These are phyloP conservation scores for Gloeophyllum trabeum DNA, from an alignment of 768 basidiomycete genomes.

Conservation along the genomic window DNA sequence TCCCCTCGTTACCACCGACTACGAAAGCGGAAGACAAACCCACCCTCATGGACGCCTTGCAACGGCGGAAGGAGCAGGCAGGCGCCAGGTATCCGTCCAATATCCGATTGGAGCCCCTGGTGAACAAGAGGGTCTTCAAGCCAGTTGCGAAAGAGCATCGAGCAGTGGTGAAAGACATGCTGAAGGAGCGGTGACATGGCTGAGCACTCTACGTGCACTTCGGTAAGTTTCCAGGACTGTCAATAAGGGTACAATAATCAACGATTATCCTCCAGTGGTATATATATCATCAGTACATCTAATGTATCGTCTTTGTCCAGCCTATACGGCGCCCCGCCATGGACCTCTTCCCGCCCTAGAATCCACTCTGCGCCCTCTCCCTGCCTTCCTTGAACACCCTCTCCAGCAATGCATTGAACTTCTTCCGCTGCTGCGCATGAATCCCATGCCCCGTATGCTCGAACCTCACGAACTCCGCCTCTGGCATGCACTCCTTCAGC, in stretches of 20 bases:
- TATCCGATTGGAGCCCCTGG: slow-evolving; percentile 35
- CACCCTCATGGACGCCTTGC: slow-evolving; percentile 30
- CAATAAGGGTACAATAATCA: background rate
- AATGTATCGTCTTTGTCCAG: background rate
- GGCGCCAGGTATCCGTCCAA: slow-evolving; percentile 34
- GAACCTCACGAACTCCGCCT: slow-evolving; percentile 46
- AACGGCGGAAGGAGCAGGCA: slow-evolving; percentile 24
- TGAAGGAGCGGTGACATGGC: slow-evolving; percentile 16
- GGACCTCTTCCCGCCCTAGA: background rate
- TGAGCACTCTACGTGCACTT: background rate
- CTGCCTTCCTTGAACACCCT: slow-evolving; percentile 42
- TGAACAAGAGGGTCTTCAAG: slow-evolving; percentile 26
- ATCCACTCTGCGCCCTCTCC: slow-evolving; percentile 5
- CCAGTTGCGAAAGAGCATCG: slow-evolving; percentile 26
- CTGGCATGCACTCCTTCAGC: slow-evolving; percentile 45
- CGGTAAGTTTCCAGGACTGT: background rate
- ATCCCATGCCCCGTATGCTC: slow-evolving; percentile 55
- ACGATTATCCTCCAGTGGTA: background rate
- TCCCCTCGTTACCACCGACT: slow-evolving; percentile 12
- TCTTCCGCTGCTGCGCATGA: slow-evolving; percentile 31
- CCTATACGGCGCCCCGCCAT: background rate
- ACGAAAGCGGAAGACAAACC: slow-evolving; percentile 1
- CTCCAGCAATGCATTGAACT: slow-evolving; percentile 49
- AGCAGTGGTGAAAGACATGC: slow-evolving; percentile 25
- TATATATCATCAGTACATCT: background rate